Percentiles rank a stretch among this genome's conserved stretches.
Evolutionary conservation across 2,329 filamentous ascomycete genomes (phyloP).

Genomic region (Bretziella fagacearum): DNA sequence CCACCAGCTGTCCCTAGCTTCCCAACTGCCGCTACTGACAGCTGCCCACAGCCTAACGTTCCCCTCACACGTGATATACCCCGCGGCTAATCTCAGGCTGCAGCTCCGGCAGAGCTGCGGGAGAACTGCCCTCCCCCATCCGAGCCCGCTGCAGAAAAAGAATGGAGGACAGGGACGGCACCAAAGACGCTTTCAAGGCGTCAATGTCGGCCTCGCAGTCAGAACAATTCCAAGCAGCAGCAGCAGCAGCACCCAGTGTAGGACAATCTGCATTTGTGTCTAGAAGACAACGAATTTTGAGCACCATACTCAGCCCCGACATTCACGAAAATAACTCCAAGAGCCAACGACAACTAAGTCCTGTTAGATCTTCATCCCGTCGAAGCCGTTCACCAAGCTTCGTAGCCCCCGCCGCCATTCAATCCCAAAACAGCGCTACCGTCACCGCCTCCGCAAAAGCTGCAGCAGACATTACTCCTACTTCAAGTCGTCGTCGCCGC

Average conservation of each 20-base stretch:
- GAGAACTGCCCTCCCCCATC: slow-evolving; percentile 12
- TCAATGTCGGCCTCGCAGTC: slow-evolving; percentile 15
- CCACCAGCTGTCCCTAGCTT: neutral
- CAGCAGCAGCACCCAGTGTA: slow-evolving; percentile 3
- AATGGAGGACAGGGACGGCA: slow-evolving; percentile 14
- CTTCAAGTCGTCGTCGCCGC: slow-evolving; percentile 14
- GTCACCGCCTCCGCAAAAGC: neutral
- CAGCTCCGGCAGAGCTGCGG: slow-evolving; percentile 14
- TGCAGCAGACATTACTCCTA: slow-evolving; percentile 5
- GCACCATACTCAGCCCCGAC: slow-evolving; percentile 11
- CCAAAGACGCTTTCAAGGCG: slow-evolving; percentile 12
- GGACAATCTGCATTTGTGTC: slow-evolving; percentile 8
- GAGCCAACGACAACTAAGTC: slow-evolving; percentile 8
- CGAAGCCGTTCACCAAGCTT: slow-evolving; percentile 13
- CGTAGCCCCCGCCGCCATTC: neutral
- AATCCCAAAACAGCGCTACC: neutral
- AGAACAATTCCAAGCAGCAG: slow-evolving; percentile 3
- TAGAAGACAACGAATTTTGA: slow-evolving; percentile 8
- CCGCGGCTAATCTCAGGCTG: slow-evolving; percentile 15
- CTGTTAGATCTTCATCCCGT: slow-evolving; percentile 11
- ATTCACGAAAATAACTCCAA: slow-evolving; percentile 8
- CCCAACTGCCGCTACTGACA: neutral
- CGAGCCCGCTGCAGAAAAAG: slow-evolving; percentile 13
- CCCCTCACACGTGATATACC: slow-evolving; percentile 10
- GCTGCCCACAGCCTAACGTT: neutral